Percentiles rank a stretch among this genome's conserved stretches.
Evolutionary conservation across 192 early-diverging fungal species (phyloP).

Genomic region (Gamsiella multidivaricata): DNA sequence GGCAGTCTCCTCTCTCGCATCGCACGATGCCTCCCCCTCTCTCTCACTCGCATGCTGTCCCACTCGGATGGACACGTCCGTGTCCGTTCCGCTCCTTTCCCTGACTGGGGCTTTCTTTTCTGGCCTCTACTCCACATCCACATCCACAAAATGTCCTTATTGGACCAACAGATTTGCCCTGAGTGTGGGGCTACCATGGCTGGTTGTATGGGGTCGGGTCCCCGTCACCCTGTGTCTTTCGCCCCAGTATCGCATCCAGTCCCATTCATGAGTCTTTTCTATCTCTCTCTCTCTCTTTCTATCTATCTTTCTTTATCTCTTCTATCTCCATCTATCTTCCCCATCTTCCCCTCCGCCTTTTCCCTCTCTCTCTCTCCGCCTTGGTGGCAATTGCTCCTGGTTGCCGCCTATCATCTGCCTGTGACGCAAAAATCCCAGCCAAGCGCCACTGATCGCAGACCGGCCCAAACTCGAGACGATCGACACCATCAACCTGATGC

Average conservation of each 20-base stretch:
- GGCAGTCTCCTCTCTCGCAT: no score
- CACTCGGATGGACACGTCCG: no score
- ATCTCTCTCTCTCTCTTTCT: slow-evolving; percentile 8
- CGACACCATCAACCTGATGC: slow-evolving; percentile 53
- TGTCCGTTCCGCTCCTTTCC: slow-evolving; percentile 11
- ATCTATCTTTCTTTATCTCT: background rate
- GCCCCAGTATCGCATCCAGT: background rate
- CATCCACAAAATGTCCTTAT: no score
- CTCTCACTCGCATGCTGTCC: no score
- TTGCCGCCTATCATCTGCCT: background rate
- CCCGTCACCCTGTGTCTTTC: background rate
- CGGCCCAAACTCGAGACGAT: slow-evolving; percentile 53
- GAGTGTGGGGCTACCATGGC: no score
- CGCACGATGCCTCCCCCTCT: background rate
- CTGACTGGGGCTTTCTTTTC: background rate
- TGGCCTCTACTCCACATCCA: background rate
- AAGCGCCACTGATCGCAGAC: slow-evolving; percentile 43
- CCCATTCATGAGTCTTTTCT: slow-evolving; percentile 13
- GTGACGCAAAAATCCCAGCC: slow-evolving; percentile 6
- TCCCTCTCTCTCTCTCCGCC: background rate
- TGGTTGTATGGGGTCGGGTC: no score
- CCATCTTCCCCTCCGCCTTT: background rate
- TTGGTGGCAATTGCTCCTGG: background rate
- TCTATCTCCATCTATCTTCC: slow-evolving; percentile 2
- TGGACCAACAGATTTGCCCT: no score